A percentile compares a stretch with the other conserved stretches of the same genome.
These are phyloP conservation scores for Jasminum sambac DNA, from an alignment of 257 asterid species.

Conservation along the genomic window DNA sequence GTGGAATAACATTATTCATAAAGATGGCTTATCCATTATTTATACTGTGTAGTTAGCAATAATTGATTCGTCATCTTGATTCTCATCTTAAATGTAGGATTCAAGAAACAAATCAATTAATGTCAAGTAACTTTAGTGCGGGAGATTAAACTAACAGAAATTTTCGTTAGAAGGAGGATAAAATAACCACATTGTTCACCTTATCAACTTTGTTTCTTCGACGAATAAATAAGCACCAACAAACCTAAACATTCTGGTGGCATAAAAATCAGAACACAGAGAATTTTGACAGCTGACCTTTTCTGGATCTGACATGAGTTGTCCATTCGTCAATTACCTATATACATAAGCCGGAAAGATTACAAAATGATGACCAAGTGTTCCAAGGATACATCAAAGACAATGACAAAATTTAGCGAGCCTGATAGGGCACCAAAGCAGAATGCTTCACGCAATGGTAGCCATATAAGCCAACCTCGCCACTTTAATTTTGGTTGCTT, in stretches of 20 bases:
- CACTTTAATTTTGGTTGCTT: conserved; percentile 53
- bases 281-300: conserved; percentile 46
- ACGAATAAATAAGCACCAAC: background rate
- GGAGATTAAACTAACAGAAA: background rate
- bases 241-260: conserved; percentile 3
- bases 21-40: too few species aligned
- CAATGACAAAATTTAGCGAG: conserved; percentile 31
- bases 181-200: background rate
- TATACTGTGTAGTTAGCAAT: too few species aligned
- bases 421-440: conserved; percentile 23
- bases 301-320: conserved; percentile 58
- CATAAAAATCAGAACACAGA: conserved; percentile 22
- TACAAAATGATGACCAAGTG: conserved; percentile 15
- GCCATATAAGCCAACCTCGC: conserved; percentile 33
- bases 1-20: too few species aligned
- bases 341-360: conserved; percentile 27
- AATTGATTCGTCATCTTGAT: too few species aligned
- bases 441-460: conserved; percentile 22
- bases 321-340: conserved; percentile 95
- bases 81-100: too few species aligned
- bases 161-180: background rate
- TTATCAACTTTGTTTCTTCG: background rate
- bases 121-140: background rate
- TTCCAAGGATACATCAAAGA: background rate
- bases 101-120: too few species aligned